Conservation (phyloP, 768 basidiomycete genomes). For the Boletus rubroflammeus region DNA sequence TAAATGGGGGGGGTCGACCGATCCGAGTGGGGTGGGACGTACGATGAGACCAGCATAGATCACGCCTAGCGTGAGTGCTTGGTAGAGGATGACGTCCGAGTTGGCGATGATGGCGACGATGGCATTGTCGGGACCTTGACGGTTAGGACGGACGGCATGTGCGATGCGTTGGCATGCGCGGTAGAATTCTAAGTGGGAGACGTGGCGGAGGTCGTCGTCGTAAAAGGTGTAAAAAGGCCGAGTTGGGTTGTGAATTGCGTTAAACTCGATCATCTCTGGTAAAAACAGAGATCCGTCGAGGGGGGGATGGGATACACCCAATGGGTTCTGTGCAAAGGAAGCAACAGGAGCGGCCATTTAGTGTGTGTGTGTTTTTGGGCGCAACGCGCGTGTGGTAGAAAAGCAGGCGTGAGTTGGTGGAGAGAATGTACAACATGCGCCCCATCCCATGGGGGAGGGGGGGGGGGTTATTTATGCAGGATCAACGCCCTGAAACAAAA, state of each 20-base stretch:
- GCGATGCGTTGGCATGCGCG: slow-evolving; percentile 45
- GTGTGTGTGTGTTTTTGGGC: too few species aligned
- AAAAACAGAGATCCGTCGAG: slow-evolving; percentile 31
- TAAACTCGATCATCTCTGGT: slow-evolving; percentile 15
- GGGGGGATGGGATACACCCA: slow-evolving; percentile 19
- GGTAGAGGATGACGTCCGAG: slow-evolving; percentile 40
- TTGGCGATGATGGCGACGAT: slow-evolving; percentile 37
- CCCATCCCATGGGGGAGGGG: too few species aligned
- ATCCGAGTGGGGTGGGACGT: background rate
- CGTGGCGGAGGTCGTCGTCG: slow-evolving; percentile 23
- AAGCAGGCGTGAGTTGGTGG: background rate
- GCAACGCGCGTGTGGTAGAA: too few species aligned
- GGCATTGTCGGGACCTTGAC: slow-evolving; percentile 29
- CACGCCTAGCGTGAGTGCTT: slow-evolving; percentile 37
- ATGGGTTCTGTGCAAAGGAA: background rate
- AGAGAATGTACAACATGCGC: too few species aligned
- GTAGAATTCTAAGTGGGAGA: slow-evolving; percentile 42
- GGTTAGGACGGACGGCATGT: slow-evolving; percentile 36
- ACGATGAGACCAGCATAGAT: slow-evolving; percentile 22
- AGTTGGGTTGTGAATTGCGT: slow-evolving; percentile 33
- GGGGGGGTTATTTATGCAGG: background rate
- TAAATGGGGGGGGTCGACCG: background rate
- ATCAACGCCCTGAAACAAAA: background rate
- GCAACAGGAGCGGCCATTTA: background rate
- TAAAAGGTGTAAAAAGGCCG: slow-evolving; percentile 32